phyloP scores from a whole-genome alignment of 345 rosid genomes.

The Salix caprea region DNA sequence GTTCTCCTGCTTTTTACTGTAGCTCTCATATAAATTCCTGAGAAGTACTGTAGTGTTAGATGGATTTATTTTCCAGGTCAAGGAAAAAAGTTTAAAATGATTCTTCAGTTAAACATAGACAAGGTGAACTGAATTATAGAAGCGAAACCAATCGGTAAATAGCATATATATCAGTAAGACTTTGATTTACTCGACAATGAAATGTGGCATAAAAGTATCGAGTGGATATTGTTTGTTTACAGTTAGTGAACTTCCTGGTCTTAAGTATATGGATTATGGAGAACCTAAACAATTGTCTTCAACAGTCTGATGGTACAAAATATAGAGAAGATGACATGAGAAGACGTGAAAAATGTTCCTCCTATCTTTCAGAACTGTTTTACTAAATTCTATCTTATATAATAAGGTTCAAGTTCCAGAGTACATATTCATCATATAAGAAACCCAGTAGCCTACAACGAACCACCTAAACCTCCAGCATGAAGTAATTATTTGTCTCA shows the following conservation, averaged over 20 bases:
- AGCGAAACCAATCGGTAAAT: neutral
- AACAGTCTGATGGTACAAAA: neutral
- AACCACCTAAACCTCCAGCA: neutral
- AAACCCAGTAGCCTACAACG: neutral
- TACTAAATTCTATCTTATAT: neutral
- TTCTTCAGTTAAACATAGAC: neutral
- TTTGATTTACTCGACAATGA: neutral
- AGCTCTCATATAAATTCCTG: slow-evolving; percentile 66
- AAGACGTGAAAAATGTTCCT: neutral
- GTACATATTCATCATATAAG: neutral
- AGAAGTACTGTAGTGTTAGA: slow-evolving; percentile 17
- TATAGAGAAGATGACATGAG: neutral
- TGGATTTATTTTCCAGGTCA: neutral
- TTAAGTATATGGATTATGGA: neutral
- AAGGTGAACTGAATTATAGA: neutral
- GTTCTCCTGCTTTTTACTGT: slow-evolving; percentile 60
- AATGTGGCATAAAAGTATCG: neutral
- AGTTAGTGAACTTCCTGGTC: neutral
- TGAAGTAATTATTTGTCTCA: neutral
- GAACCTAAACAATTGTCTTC: neutral
- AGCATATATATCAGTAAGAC: neutral
- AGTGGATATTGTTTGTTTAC: neutral
- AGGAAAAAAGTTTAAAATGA: slow-evolving; percentile 3
- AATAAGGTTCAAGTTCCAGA: neutral
- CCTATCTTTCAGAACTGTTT: neutral